Evolutionary conservation across 1,139 yeast genomes (phyloP).

Genomic region (Candida glucosophila): DNA sequence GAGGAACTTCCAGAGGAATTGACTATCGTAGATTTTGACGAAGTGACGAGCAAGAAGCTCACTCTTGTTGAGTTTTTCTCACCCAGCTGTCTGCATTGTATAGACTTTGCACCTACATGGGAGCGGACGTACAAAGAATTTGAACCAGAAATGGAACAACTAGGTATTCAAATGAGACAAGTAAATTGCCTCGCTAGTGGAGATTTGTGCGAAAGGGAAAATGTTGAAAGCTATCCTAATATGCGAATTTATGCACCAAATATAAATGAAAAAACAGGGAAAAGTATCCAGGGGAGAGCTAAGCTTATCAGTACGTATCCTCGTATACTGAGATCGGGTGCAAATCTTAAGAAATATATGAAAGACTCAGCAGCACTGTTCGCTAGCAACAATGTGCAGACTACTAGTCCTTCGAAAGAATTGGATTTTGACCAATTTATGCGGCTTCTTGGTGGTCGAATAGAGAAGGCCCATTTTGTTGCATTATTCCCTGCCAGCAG

Average conservation of each 20-base stretch:
- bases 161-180: conserved; percentile 50
- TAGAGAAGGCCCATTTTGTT: conserved; percentile 40
- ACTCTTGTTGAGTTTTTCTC: conserved; percentile 61
- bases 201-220: conserved; percentile 59
- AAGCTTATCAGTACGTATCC: conserved; percentile 42
- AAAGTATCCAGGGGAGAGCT: conserved; percentile 17
- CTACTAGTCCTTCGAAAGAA: conserved; percentile 29
- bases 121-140: conserved; percentile 41
- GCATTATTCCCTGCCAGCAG: conserved; percentile 57
- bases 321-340: conserved; percentile 34
- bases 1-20: conserved; percentile 18
- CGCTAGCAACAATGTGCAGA: conserved; percentile 25
- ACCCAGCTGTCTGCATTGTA: conserved; percentile 69
- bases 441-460: conserved; percentile 39
- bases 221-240: conserved; percentile 47
- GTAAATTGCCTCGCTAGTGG: conserved; percentile 69
- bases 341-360: conserved; percentile 43
- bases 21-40: conserved; percentile 33
- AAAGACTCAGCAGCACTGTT: conserved; percentile 43
- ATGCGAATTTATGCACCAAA: conserved; percentile 54
- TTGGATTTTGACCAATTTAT: conserved; percentile 26
- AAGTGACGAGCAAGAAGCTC: conserved; percentile 33
- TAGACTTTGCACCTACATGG: conserved; percentile 58
- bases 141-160: conserved; percentile 23
- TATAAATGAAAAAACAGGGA: conserved; percentile 19